These are phyloP conservation scores for Monosporascus sp. DNA, from an alignment of 2,329 filamentous ascomycete species.

Conservation along the genomic window DNA sequence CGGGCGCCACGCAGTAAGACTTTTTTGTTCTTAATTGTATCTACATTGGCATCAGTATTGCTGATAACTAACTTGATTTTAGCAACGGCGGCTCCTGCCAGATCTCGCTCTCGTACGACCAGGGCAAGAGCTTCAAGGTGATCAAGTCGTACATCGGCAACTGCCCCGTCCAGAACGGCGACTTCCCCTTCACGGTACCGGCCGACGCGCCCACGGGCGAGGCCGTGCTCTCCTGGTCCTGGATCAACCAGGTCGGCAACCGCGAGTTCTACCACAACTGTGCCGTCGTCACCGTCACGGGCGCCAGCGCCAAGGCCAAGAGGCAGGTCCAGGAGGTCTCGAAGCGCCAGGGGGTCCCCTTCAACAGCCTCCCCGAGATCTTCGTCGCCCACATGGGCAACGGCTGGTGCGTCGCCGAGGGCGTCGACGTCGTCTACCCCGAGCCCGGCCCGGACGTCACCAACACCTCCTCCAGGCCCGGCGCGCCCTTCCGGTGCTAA, in stretches of 20 bases:
- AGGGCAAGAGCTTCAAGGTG: slow-evolving; percentile 64
- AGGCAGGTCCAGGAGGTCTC: slow-evolving; percentile 5
- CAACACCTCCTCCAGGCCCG: slow-evolving; percentile 30
- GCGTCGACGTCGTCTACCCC: slow-evolving; percentile 58
- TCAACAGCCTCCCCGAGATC: slow-evolving; percentile 57
- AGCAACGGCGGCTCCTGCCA: slow-evolving; percentile 66
- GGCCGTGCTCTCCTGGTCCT: slow-evolving; percentile 69
- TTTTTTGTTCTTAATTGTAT: too few species aligned
- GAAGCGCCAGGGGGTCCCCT: slow-evolving; percentile 33
- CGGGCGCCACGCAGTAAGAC: slow-evolving; percentile 49
- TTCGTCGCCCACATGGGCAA: slow-evolving; percentile 64
- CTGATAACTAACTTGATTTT: too few species aligned
- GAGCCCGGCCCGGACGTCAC: slow-evolving; percentile 55
- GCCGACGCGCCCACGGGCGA: slow-evolving; percentile 51
- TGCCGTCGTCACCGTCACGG: slow-evolving; percentile 59
- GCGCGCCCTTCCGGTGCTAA: slow-evolving; percentile 29
- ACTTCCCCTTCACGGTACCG: slow-evolving; percentile 64
- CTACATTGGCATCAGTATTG: too few species aligned
- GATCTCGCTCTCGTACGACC: slow-evolving; percentile 68
- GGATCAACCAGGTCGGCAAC: slow-evolving; percentile 73
- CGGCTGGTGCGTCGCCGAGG: slow-evolving; percentile 56
- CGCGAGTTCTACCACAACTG: slow-evolving; percentile 88
- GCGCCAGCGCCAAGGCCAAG: slow-evolving; percentile 26
- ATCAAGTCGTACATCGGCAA: slow-evolving; percentile 29
- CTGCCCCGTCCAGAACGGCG: slow-evolving; percentile 36